Evolutionary conservation across 1,284 basidiomycete genomes (phyloP).

Genomic region (Sporisorium reilianum): DNA sequence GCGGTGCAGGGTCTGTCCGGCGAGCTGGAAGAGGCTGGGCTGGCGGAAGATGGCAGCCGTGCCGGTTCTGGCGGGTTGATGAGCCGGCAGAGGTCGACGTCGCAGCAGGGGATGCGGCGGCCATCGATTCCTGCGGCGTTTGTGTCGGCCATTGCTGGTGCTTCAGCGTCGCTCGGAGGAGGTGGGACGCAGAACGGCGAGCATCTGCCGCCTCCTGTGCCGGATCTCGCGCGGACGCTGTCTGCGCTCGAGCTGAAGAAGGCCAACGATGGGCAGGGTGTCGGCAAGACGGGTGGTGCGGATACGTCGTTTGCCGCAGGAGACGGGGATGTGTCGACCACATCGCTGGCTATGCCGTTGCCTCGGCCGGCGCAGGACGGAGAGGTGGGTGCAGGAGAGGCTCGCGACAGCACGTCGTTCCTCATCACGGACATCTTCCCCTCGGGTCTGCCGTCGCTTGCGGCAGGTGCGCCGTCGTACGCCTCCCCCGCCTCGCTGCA

Average conservation of each 20-base stretch:
- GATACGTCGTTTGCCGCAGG: conserved; percentile 3
- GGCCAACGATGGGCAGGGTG: neutral
- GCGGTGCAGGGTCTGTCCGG: conserved; percentile 3
- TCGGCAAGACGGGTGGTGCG: neutral
- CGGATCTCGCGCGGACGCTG: conserved; percentile 48
- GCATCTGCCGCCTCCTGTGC: conserved; percentile 44
- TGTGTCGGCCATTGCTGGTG: conserved; percentile 26
- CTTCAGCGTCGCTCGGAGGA: neutral
- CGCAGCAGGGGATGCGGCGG: conserved; percentile 52
- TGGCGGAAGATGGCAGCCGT: conserved; percentile 1
- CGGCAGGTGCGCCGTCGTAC: conserved; percentile 48
- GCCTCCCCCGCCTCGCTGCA: conserved; percentile 17
- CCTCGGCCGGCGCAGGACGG: conserved; percentile 10
- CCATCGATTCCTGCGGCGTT: conserved; percentile 54
- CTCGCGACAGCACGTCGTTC: conserved; percentile 4
- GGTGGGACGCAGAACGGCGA: conserved; percentile 7
- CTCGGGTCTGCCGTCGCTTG: conserved; percentile 51
- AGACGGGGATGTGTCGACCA: conserved; percentile 3
- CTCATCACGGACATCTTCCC: conserved; percentile 56
- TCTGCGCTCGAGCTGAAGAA: conserved; percentile 42
- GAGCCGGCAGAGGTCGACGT: conserved; percentile 48
- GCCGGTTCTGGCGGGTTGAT: conserved; percentile 11
- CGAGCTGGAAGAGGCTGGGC: conserved; percentile 8
- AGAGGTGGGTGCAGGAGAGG: neutral
- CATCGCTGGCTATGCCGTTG: conserved; percentile 33